These are phyloP conservation scores for Termitomyces sp. DNA, from an alignment of 768 basidiomycete genomes.

Conservation along the genomic window DNA sequence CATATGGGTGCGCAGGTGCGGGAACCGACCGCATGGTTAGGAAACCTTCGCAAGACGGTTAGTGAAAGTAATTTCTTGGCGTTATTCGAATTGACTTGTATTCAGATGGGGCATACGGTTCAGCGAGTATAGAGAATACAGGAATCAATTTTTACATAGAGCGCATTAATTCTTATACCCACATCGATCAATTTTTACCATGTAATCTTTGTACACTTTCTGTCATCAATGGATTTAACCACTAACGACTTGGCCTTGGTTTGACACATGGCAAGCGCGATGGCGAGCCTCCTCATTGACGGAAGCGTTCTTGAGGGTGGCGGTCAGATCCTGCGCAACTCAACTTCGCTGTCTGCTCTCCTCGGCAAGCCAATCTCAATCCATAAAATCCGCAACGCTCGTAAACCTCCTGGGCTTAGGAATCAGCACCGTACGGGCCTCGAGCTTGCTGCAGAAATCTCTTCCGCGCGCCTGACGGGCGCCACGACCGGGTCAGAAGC, in stretches of 20 bases:
- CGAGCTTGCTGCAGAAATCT: slow-evolving; percentile 58
- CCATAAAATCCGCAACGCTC: slow-evolving; percentile 52
- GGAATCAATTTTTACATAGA: not conserved
- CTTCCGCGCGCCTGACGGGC: slow-evolving; percentile 48
- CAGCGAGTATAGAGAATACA: slow-evolving; percentile 10
- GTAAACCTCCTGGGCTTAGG: slow-evolving; percentile 61
- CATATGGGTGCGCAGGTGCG: slow-evolving; percentile 47
- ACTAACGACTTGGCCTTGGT: not conserved
- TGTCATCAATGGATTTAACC: not conserved
- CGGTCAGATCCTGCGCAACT: slow-evolving; percentile 70
- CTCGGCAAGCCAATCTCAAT: slow-evolving; percentile 57
- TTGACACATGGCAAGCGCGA: slow-evolving; percentile 11
- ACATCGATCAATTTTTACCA: slow-evolving; percentile 7
- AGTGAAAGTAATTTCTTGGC: slow-evolving; percentile 9
- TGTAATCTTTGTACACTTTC: slow-evolving; percentile 10
- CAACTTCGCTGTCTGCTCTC: slow-evolving; percentile 61
- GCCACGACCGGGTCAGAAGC: slow-evolving; percentile 46
- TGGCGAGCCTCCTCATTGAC: slow-evolving; percentile 30
- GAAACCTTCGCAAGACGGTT: slow-evolving; percentile 55
- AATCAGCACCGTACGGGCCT: slow-evolving; percentile 72
- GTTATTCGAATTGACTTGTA: not conserved
- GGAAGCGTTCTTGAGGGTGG: slow-evolving; percentile 57
- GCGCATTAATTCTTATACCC: slow-evolving; percentile 2
- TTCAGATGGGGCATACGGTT: slow-evolving; percentile 15
- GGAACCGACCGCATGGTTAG: slow-evolving; percentile 66